A percentile compares a stretch with the other conserved stretches of the same genome.
Evolutionary conservation across 805 yeast genomes (phyloP).

Genomic region (Saccharomyces eubayanus): DNA sequence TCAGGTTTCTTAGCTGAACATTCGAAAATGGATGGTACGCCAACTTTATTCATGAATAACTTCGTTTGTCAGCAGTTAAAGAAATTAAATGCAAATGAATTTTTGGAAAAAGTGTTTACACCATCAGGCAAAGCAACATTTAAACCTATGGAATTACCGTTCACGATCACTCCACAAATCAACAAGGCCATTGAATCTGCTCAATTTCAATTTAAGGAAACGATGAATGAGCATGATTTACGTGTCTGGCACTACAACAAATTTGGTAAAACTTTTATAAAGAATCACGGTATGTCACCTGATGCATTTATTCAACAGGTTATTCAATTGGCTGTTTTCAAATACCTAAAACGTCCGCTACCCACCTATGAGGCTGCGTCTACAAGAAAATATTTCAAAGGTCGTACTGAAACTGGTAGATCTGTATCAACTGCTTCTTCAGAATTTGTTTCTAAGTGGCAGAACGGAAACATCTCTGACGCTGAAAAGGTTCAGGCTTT

Average conservation of each 20-base stretch:
- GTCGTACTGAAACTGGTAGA: conserved; percentile 92
- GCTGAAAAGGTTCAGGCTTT: conserved; percentile 58
- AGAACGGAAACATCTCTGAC: conserved; percentile 38
- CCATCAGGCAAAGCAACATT: conserved; percentile 15
- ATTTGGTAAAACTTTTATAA: conserved; percentile 79
- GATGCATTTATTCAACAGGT: conserved; percentile 89
- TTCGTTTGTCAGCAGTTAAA: conserved; percentile 51
- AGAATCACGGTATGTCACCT: conserved; percentile 78
- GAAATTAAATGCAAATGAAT: conserved; percentile 35
- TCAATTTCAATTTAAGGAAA: conserved; percentile 43
- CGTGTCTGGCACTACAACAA: conserved; percentile 74
- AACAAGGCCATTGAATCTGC: conserved; percentile 49
- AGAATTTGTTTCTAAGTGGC: conserved; percentile 67
- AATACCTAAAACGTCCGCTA: conserved; percentile 65
- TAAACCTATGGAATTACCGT: conserved; percentile 31
- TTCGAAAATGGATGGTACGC: conserved; percentile 97
- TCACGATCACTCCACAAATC: conserved; percentile 51
- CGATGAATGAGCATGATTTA: conserved; percentile 57
- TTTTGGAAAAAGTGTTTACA: conserved; percentile 11
- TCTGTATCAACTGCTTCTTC: conserved; percentile 66
- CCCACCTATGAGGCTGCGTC: conserved; percentile 97
- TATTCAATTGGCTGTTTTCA: conserved; percentile 84
- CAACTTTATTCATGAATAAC: conserved; percentile 82
- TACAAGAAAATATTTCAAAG: conserved; percentile 78
- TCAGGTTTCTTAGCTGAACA: conserved; percentile 96